Evolutionary conservation across 345 rosid species (phyloP), one percentile per base, ranked within the genome.

Genomic region (Erodium maritimum): DNA sequence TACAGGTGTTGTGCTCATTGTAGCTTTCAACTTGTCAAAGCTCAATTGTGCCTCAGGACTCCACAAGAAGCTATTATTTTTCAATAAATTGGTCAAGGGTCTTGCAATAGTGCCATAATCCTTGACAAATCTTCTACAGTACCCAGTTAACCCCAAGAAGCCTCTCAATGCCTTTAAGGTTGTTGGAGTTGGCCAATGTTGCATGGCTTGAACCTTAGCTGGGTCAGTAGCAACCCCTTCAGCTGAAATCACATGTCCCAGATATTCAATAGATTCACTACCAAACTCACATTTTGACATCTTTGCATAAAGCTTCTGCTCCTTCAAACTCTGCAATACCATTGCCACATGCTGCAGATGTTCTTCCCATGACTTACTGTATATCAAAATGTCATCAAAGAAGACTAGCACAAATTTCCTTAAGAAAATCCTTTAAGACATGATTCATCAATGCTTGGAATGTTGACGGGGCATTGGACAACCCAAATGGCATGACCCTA

Each of bases 151-250:
- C 1, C 61, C 61, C 13, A 58, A 6, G 14, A 58, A 58, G 10
- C 50, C 51, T 5, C 50, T 23, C 18, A 34, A 29, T 19, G 29
- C 2, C 16, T 58, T 33, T 11, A n/a, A 17, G 17, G 17, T 1
- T 9, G 3, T 17, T 12, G 1, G 46, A 17, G 14, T 17, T 2
- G 21, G 51, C 51, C 61, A 58, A 7, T 9, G 5, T 3, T 10
- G 12, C 17, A 58, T 19, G 5, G 10, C 50, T 29, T 29, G 21
- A 10, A 58, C 13, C 21, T 58, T 58, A 0, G 19, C 0, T 0
- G 61, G 61, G 14, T 58, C 61, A 0, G 21, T 58, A 29, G 61
- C 14, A 1, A 58, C 50, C 14, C 61, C 50, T 11, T 29, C 4
- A 0, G 1, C 10, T 1, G 50, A 25, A 17, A 58, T 19, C 17